Evolutionary conservation across 805 yeast genomes (phyloP), one percentile per base, ranked within the genome.

Genomic region (Candida methanosorbosa): DNA sequence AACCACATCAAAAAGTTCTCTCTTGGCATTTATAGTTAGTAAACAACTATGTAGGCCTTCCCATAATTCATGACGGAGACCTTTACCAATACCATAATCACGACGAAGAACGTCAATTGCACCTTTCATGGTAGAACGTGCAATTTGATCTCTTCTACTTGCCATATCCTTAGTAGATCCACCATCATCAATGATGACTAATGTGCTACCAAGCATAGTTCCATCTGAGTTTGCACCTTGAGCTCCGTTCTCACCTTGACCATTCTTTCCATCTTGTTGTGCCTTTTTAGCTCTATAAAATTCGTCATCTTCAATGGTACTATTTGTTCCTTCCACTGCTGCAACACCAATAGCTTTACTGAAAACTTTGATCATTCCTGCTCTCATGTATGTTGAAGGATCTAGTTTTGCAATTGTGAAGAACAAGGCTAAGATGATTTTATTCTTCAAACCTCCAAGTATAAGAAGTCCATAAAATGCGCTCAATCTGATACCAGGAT

Each of bases 371-470:
- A 77, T 54, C 36, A 85, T 48, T 11, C 69, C 64, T 17, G 62
- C 58, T 32, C 75, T 68, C 27, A 86, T 57, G 33, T 64, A 65
- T 2, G 68, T 57, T 1, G 81, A 71, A 2, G 64, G 59, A 27
- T 81, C 88, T 24, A 79, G 59, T 19, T 75, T 63, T 33, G 77
- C 52, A 0, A 73, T 56, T 20, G 72, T 64, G 44, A 84, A 75
- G 39, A 78, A 73, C 45, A 83, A 83, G 15, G 67, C 60, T 41
- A 87, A 50, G 4, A 87, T 63, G 21, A 64, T 61, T 12, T 63
- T 54, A 46, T 84, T 83, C 39, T 77, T 78, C 42, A 88, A 55
- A 1, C 92, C 96, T 16, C 97, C 96, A 31, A 84, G 59, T 4
- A 70, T 45, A 34, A 92, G 60, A 21, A 92, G 49, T 0, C 86